These are phyloP conservation scores for Saccharomycopsis capsularis DNA, from an alignment of 805 yeast genomes.

Conservation along the genomic window DNA sequence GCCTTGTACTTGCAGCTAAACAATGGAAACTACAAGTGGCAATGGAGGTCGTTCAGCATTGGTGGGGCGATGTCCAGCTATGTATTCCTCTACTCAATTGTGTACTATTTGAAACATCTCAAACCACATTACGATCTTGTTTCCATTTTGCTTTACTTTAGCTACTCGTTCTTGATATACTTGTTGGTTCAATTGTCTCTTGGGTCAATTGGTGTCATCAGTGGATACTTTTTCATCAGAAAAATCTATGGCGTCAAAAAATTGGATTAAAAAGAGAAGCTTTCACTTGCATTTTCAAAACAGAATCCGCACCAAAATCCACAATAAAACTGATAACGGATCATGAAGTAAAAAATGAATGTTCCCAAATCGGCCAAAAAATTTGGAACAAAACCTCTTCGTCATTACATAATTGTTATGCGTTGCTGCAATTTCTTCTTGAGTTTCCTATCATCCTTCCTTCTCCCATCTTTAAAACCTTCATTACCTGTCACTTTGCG, in stretches of 20 bases:
- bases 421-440: too few species aligned
- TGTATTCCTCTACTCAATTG: constrained; percentile 58
- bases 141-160: constrained; percentile 59
- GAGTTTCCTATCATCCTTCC: too few species aligned
- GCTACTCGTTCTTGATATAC: constrained; percentile 63
- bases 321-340: too few species aligned
- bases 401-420: too few species aligned
- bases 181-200: constrained; percentile 58
- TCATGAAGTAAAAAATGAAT: too few species aligned
- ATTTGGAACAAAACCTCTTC: too few species aligned
- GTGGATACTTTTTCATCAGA: constrained; percentile 60
- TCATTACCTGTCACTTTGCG: too few species aligned
- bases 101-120: constrained; percentile 53
- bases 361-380: too few species aligned
- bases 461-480: too few species aligned
- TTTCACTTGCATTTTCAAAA: too few species aligned
- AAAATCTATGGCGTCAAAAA: constrained; percentile 37
- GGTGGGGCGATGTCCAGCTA: constrained; percentile 71
- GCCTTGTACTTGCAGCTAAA: constrained; percentile 50
- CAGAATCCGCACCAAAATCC: too few species aligned
- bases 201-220: constrained; percentile 67
- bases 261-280: neutral
- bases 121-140: constrained; percentile 55
- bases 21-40: constrained; percentile 56
- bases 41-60: constrained; percentile 70